Conservation (phyloP, 192 early-diverging fungal species). For the Linnemannia exigua region DNA sequence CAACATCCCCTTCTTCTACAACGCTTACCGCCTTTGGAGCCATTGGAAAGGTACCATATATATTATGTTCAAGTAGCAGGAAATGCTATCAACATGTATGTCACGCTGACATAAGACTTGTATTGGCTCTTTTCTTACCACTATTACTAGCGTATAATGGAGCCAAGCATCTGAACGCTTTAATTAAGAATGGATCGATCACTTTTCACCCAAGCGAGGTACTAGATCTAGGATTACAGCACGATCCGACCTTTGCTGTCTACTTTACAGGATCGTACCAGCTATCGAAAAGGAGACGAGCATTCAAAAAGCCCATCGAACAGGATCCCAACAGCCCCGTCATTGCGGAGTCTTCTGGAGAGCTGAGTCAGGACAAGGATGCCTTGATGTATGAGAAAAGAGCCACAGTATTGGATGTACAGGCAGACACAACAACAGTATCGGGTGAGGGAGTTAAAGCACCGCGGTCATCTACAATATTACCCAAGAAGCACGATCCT, state of each 20-base stretch:
- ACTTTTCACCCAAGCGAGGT: constrained; percentile 30
- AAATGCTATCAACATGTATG: constrained; percentile 46
- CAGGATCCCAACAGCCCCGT: constrained; percentile 22
- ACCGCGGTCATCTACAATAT: not conserved
- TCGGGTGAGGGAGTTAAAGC: not conserved
- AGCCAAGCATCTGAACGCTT: constrained; percentile 54
- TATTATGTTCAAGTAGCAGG: too few species aligned
- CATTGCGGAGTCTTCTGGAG: constrained; percentile 46
- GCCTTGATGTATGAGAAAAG: constrained; percentile 1
- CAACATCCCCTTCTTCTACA: constrained; percentile 85
- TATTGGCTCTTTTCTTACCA: not conserved
- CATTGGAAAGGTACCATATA: constrained; percentile 87
- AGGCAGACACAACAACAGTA: not conserved
- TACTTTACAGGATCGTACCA: constrained; percentile 46
- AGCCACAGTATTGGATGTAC: not conserved
- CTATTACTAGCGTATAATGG: constrained; percentile 61
- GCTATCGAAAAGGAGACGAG: constrained; percentile 39
- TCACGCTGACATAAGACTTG: not conserved
- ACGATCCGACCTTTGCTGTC: constrained; percentile 44
- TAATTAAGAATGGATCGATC: constrained; percentile 38
- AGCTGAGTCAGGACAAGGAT: constrained; percentile 26
- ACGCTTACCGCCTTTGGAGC: constrained; percentile 83
- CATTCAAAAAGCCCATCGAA: not conserved
- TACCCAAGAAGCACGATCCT: constrained; percentile 28
- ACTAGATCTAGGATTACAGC: constrained; percentile 31